phyloP scores from a whole-genome alignment of 2,329 filamentous ascomycete species.

The Colletotrichum sp. region DNA sequence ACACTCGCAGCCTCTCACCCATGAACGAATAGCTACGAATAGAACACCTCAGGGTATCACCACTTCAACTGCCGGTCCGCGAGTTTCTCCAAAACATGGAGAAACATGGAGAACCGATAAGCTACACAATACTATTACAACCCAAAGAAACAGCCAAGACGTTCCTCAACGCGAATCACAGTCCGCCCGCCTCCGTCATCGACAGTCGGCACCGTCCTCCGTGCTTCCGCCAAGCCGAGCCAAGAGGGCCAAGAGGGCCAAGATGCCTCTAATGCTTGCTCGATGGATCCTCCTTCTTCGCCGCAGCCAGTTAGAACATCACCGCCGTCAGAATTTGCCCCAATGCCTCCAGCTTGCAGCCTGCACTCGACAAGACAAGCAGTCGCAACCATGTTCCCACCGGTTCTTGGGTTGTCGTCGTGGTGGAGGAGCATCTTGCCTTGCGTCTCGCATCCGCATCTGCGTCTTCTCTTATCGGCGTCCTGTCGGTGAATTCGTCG shows the following conservation, averaged over 20 bases:
- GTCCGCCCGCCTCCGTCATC: not conserved
- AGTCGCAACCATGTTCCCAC: not conserved
- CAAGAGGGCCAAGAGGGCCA: constrained; percentile 10
- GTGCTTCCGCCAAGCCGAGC: not conserved
- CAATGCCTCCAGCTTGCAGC: not conserved
- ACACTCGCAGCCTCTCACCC: not conserved
- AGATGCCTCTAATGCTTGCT: not conserved
- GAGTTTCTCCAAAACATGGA: no score
- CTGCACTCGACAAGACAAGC: not conserved
- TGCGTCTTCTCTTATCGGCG: not conserved
- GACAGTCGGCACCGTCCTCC: not conserved
- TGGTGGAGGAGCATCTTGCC: not conserved
- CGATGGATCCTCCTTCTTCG: not conserved
- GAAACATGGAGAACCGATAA: not conserved
- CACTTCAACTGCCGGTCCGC: no score
- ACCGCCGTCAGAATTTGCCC: not conserved
- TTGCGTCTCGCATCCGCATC: not conserved
- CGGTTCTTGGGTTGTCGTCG: not conserved
- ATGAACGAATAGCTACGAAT: no score
- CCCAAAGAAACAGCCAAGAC: not conserved
- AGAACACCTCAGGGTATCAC: no score
- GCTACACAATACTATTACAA: not conserved
- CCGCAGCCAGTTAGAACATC: not conserved
- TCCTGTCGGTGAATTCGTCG: not conserved
- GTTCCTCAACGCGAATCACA: not conserved